Evolutionary conservation across 768 basidiomycete genomes (phyloP).

Genomic region (Kwoniella sp.): DNA sequence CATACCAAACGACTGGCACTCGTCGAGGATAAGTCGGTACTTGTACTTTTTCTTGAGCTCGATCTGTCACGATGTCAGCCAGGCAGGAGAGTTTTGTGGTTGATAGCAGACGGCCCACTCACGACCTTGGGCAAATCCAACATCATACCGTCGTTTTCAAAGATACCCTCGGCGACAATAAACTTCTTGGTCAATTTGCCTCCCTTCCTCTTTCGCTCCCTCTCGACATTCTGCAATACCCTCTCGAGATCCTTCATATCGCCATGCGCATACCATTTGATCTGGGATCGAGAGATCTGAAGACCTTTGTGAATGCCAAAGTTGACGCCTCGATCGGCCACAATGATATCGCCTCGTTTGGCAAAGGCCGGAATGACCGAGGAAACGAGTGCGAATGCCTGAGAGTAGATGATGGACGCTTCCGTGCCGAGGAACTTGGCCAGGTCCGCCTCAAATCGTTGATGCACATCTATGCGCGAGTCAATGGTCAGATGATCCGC

Average conservation of each 20-base stretch:
- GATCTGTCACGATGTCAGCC: slow-evolving; percentile 56
- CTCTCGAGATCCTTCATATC: slow-evolving; percentile 87
- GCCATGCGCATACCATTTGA: slow-evolving; percentile 96
- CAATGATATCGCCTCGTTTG: slow-evolving; percentile 94
- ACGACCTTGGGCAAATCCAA: slow-evolving; percentile 87
- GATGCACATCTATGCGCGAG: slow-evolving; percentile 71
- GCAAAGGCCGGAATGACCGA: slow-evolving; percentile 96
- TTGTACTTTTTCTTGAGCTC: slow-evolving; percentile 94
- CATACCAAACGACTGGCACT: slow-evolving; percentile 86
- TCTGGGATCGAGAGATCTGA: slow-evolving; percentile 82
- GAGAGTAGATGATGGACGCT: slow-evolving; percentile 84
- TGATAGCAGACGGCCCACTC: slow-evolving; percentile 46
- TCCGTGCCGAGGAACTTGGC: slow-evolving; percentile 87
- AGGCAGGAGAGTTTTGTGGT: not conserved
- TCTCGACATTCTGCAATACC: slow-evolving; percentile 74
- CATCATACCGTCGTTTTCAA: slow-evolving; percentile 90
- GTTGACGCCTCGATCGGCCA: slow-evolving; percentile 95
- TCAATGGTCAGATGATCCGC: not conserved
- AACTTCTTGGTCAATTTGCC: slow-evolving; percentile 81
- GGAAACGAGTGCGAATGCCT: slow-evolving; percentile 83
- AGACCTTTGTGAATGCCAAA: slow-evolving; percentile 95
- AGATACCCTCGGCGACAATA: slow-evolving; percentile 95
- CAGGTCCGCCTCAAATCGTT: slow-evolving; percentile 79
- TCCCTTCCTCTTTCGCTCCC: slow-evolving; percentile 79
- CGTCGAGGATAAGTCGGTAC: slow-evolving; percentile 89